A percentile compares a stretch with the other conserved stretches of the same genome.
These are phyloP conservation scores for Acanthamoeba triangularis DNA, from an alignment of 208 protist species.

Conservation along the genomic window DNA sequence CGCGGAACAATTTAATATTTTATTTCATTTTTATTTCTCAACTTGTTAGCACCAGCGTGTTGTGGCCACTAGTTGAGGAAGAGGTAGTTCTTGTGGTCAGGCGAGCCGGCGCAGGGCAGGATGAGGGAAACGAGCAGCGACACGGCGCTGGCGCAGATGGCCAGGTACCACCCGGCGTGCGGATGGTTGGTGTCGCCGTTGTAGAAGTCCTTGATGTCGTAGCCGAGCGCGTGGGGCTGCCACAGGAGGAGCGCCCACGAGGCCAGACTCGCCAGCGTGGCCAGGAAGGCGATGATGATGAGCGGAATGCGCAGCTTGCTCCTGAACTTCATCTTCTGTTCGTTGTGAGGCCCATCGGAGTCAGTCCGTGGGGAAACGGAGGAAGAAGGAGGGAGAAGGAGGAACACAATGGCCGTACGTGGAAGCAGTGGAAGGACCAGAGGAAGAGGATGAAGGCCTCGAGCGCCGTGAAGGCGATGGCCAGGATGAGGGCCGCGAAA, in stretches of 20 bases:
- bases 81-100: not conserved
- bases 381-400: not conserved
- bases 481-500: not conserved
- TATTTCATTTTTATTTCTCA: too few relatives aligned
- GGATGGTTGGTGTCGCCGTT: not conserved
- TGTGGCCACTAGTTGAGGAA: too few relatives aligned
- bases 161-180: not conserved
- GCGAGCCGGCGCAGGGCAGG: not conserved
- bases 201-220: not conserved
- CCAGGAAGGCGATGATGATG: not conserved
- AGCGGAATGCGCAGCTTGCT: constrained; percentile 5
- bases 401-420: not conserved
- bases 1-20: too few relatives aligned
- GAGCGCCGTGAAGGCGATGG: not conserved
- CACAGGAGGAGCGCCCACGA: not conserved
- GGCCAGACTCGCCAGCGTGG: not conserved
- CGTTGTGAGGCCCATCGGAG: too few relatives aligned
- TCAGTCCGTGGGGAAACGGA: too few relatives aligned
- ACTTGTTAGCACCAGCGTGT: too few relatives aligned
- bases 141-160: not conserved
- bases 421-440: constrained; percentile 3
- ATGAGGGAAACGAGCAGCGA: not conserved
- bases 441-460: constrained; percentile 7
- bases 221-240: not conserved
- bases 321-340: constrained; percentile 32